A percentile compares a stretch with the other conserved stretches of the same genome.
Evolutionary conservation across 331 rosid species (phyloP).

Genomic region (Prunus yedoensis): DNA sequence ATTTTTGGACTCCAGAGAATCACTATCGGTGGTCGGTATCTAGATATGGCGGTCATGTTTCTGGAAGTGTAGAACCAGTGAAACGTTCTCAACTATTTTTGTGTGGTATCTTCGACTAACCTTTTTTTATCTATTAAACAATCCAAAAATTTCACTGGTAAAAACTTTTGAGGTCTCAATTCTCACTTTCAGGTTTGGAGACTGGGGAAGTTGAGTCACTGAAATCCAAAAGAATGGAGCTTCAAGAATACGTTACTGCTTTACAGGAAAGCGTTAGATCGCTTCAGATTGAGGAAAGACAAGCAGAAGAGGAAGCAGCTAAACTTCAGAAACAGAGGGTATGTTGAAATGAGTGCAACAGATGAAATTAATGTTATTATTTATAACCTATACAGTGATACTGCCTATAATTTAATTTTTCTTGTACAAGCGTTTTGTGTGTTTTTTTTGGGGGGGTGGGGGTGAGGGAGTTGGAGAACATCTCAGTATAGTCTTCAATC

Average conservation of each 20-base stretch:
- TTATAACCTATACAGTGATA: neutral
- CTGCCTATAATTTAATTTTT: neutral
- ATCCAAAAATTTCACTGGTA: neutral
- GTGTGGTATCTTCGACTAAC: slow-evolving; percentile 52
- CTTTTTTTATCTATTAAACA: slow-evolving; percentile 9
- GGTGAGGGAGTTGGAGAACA: neutral
- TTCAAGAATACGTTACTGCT: slow-evolving; percentile 47
- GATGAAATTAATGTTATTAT: neutral
- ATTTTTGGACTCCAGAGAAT: slow-evolving; percentile 91
- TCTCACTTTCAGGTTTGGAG: slow-evolving; percentile 51
- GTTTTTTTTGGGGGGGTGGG: neutral
- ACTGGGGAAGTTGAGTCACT: slow-evolving; percentile 67
- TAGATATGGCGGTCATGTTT: slow-evolving; percentile 77
- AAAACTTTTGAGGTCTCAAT: neutral
- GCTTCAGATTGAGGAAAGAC: slow-evolving; percentile 53
- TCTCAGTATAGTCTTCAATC: neutral
- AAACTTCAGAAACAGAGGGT: slow-evolving; percentile 67
- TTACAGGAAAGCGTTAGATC: slow-evolving; percentile 48
- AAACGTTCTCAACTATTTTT: slow-evolving; percentile 48
- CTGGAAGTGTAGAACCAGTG: slow-evolving; percentile 67
- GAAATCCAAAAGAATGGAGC: slow-evolving; percentile 52
- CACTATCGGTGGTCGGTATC: slow-evolving; percentile 80
- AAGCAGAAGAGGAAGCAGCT: slow-evolving; percentile 58
- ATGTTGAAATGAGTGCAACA: slow-evolving; percentile 20
- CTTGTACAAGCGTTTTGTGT: neutral